A percentile compares a stretch with the other conserved stretches of the same genome.
These are phyloP conservation scores for Gynostemma pentaphyllum DNA, from an alignment of 306 rosid genomes.

Conservation along the genomic window DNA sequence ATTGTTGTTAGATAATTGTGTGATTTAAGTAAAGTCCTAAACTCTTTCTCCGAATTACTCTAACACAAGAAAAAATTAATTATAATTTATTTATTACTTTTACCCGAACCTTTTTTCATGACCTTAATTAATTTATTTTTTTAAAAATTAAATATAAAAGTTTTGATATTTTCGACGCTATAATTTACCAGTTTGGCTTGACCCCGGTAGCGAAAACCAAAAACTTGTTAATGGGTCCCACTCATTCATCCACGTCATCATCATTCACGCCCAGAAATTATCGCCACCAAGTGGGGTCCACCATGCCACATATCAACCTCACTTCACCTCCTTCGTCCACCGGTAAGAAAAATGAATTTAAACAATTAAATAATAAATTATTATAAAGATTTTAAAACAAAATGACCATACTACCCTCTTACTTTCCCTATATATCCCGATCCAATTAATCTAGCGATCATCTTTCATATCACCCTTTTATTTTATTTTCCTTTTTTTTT, in stretches of 20 bases:
- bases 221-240: not conserved
- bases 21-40: too few relatives aligned
- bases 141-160: too few relatives aligned
- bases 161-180: too few relatives aligned
- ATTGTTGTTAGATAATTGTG: too few relatives aligned
- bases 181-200: too few relatives aligned
- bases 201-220: too few relatives aligned
- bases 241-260: not conserved
- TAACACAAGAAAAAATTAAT: too few relatives aligned
- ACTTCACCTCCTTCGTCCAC: not conserved
- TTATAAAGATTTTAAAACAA: accelerated
- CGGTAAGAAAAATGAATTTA: not conserved
- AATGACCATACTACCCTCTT: not conserved
- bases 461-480: too few relatives aligned
- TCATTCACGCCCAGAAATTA: not conserved
- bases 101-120: too few relatives aligned
- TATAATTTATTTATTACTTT: too few relatives aligned
- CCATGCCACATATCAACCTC: not conserved
- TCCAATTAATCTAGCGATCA: not conserved
- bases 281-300: slow-evolving; percentile 3
- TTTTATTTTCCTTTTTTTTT: not conserved
- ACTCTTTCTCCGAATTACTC: too few relatives aligned
- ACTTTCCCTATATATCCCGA: not conserved
- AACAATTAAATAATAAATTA: not conserved
- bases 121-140: too few relatives aligned